phyloP scores from a whole-genome alignment of 2,329 filamentous ascomycete species.

The Didymella pomorum region DNA sequence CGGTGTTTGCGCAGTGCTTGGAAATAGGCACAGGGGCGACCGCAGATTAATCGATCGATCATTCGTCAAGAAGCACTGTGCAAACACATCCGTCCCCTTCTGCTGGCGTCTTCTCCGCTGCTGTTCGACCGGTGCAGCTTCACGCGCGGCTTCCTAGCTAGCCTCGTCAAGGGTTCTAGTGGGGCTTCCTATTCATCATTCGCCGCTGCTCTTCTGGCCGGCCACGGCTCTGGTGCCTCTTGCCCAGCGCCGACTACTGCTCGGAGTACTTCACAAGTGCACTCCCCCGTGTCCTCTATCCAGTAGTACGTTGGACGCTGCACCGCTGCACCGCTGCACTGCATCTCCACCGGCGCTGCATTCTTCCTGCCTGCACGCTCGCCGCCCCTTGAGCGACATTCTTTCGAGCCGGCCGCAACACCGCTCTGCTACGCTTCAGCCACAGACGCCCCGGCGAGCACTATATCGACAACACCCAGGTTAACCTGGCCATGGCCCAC shows the following conservation, averaged over 20 bases:
- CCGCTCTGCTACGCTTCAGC: constrained; percentile 31
- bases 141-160: constrained; percentile 17
- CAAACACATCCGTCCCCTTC: constrained; percentile 7
- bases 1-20: constrained; percentile 16
- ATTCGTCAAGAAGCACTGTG: not conserved
- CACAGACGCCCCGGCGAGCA: constrained; percentile 29
- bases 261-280: constrained; percentile 15
- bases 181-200: constrained; percentile 31
- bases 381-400: constrained; percentile 32
- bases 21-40: constrained; percentile 10
- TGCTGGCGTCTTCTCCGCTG: constrained; percentile 14
- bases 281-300: constrained; percentile 10
- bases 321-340: constrained; percentile 9
- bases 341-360: not conserved
- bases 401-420: constrained; percentile 32
- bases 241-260: constrained; percentile 3
- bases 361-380: constrained; percentile 8
- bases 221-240: constrained; percentile 30
- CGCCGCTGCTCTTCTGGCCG: constrained; percentile 30
- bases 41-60: not conserved
- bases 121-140: constrained; percentile 7
- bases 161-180: constrained; percentile 20
- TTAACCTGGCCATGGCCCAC: constrained; percentile 47
- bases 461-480: constrained; percentile 29
- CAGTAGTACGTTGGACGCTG: constrained; percentile 9